Evolutionary conservation across 192 early-diverging fungal species (phyloP).

Genomic region (Backusella tuberculispora): DNA sequence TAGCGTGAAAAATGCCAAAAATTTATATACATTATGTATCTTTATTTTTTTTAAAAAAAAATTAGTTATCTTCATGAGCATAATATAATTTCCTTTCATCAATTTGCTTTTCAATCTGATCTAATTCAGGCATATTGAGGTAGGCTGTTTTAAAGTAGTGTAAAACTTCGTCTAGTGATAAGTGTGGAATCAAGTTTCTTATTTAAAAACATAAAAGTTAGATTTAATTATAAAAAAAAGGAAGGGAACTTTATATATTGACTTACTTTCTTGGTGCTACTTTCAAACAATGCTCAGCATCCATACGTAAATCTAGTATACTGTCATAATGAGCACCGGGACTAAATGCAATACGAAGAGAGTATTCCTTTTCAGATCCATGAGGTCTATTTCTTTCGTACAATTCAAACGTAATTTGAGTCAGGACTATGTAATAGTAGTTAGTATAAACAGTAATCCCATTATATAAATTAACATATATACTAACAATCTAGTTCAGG

Average conservation of each 20-base stretch:
- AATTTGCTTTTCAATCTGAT: constrained; percentile 39
- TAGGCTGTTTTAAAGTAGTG: constrained; percentile 54
- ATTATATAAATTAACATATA: not conserved
- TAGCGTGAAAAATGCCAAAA: not conserved
- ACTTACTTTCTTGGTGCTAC: constrained; percentile 78
- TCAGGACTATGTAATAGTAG: constrained; percentile 65
- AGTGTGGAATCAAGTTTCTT: constrained; percentile 87
- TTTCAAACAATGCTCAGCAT: constrained; percentile 80
- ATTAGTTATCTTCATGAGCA: constrained; percentile 41
- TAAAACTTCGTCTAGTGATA: constrained; percentile 75
- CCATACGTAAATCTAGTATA: constrained; percentile 86
- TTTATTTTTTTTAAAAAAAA: not conserved
- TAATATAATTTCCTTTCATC: constrained; percentile 41
- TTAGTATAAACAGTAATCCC: constrained; percentile 4
- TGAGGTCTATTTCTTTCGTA: constrained; percentile 78
- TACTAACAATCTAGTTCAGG: constrained; percentile 90
- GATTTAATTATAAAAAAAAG: not conserved
- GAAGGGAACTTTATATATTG: not conserved
- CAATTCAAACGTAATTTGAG: constrained; percentile 97
- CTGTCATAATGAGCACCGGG: constrained; percentile 92
- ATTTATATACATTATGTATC: not conserved
- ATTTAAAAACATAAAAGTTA: not conserved
- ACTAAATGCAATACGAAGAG: constrained; percentile 85
- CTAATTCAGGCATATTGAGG: constrained; percentile 48
- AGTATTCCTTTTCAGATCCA: constrained; percentile 74